phyloP scores from a whole-genome alignment of 2,329 filamentous ascomycete species.

The Epichloe aotearoae region DNA sequence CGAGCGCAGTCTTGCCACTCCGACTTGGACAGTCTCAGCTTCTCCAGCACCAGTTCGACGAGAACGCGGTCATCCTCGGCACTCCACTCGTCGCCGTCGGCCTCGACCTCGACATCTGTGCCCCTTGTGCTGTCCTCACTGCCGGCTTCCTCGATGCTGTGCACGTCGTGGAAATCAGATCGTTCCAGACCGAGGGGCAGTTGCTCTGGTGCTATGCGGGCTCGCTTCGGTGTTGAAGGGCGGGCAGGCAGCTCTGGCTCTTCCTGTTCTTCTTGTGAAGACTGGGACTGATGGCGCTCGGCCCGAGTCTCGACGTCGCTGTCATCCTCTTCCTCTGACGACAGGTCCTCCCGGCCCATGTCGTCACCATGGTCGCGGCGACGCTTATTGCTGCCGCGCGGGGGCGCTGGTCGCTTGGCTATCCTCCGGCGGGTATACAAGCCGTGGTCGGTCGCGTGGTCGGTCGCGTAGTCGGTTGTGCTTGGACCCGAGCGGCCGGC shows the following conservation, averaged over 20 bases:
- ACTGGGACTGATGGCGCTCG: constrained; percentile 2
- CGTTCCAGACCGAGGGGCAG: constrained; percentile 46
- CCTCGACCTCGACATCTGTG: constrained; percentile 29
- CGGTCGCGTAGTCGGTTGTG: constrained; percentile 14
- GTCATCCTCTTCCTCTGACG: constrained; percentile 16
- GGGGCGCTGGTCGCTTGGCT: constrained; percentile 34
- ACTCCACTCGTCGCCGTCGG: constrained; percentile 41
- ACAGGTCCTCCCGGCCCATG: constrained; percentile 25
- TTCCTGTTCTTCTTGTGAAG: neutral
- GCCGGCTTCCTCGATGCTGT: constrained; percentile 18
- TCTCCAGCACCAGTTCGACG: constrained; percentile 54
- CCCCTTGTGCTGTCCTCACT: constrained; percentile 14
- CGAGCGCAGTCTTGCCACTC: constrained; percentile 57
- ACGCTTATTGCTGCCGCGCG: constrained; percentile 40
- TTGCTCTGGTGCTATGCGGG: constrained; percentile 46
- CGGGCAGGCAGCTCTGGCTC: neutral
- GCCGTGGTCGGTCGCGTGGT: constrained; percentile 17
- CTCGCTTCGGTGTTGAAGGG: constrained; percentile 45
- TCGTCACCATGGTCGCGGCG: constrained; percentile 35
- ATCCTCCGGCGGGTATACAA: constrained; percentile 31
- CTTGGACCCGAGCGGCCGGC: constrained; percentile 11
- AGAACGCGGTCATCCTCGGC: constrained; percentile 51
- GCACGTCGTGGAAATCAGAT: constrained; percentile 42
- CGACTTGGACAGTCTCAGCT: constrained; percentile 48
- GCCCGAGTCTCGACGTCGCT: constrained; percentile 24